phyloP scores from a whole-genome alignment of 805 yeast species.

The Yarrowia porcina region DNA sequence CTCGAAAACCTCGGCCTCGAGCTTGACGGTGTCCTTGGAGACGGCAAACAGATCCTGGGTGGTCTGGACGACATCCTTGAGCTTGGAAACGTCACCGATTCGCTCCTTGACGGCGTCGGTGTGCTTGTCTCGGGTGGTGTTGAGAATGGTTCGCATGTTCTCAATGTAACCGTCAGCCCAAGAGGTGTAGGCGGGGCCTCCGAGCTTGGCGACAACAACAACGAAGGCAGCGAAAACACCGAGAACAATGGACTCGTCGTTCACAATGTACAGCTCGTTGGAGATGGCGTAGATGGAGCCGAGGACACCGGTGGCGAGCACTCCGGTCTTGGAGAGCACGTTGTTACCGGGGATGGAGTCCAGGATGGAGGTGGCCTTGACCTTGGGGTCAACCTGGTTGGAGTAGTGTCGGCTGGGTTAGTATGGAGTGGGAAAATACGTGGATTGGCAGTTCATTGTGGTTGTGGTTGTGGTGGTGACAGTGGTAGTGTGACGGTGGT shows the following conservation, averaged over 20 bases:
- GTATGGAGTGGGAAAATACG: background rate
- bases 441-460: background rate
- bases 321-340: slow-evolving; percentile 85
- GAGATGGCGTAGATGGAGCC: slow-evolving; percentile 93
- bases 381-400: slow-evolving; percentile 66
- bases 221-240: slow-evolving; percentile 75
- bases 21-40: slow-evolving; percentile 93
- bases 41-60: slow-evolving; percentile 90
- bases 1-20: slow-evolving; percentile 92
- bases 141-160: slow-evolving; percentile 75
- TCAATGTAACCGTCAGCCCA: slow-evolving; percentile 86
- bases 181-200: slow-evolving; percentile 92
- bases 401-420: slow-evolving; percentile 34
- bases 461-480: background rate
- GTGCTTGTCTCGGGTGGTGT: slow-evolving; percentile 85
- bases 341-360: slow-evolving; percentile 92
- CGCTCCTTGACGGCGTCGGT: slow-evolving; percentile 90
- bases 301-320: slow-evolving; percentile 91
- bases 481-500: background rate
- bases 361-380: slow-evolving; percentile 83
- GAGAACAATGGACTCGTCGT: slow-evolving; percentile 87
- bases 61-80: slow-evolving; percentile 86
- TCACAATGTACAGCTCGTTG: slow-evolving; percentile 86
- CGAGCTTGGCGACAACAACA: slow-evolving; percentile 73
- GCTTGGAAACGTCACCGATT: slow-evolving; percentile 80